A percentile compares a stretch with the other conserved stretches of the same genome.
Conservation (phyloP, 164 flowering plant species). For the Piper longum region DNA sequence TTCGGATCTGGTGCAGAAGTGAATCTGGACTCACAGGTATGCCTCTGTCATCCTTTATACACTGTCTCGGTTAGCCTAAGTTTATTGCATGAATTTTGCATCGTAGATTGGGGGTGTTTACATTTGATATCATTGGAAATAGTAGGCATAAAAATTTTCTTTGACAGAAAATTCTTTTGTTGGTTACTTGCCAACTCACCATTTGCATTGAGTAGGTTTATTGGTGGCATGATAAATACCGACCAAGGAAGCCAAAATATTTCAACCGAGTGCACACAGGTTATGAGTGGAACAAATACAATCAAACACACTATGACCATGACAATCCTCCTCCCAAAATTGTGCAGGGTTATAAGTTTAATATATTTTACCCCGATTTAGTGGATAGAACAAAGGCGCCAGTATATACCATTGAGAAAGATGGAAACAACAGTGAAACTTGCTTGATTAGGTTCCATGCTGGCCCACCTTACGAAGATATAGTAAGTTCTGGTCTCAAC, state of each 20-base stretch:
- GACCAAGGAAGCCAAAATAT: constrained; percentile 96
- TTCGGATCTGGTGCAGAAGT: constrained; percentile 92
- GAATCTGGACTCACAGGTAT: constrained; percentile 84
- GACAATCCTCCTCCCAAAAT: constrained; percentile 99
- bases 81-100: too few species aligned
- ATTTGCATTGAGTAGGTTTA: constrained; percentile 38
- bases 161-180: constrained; percentile 10
- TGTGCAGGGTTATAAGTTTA: constrained; percentile 96
- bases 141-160: neutral
- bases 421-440: constrained; percentile 76
- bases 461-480: constrained; percentile 98
- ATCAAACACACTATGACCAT: constrained; percentile 98
- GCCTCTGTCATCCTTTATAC: neutral
- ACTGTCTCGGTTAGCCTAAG: neutral
- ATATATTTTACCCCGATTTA: constrained; percentile 94
- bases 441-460: constrained; percentile 92
- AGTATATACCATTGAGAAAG: constrained; percentile 70
- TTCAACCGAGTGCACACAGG: constrained; percentile 99
- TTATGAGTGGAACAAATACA: constrained; percentile 98
- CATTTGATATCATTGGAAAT: neutral
- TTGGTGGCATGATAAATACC: constrained; percentile 99
- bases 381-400: constrained; percentile 93
- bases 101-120: neutral
- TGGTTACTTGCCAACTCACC: neutral
- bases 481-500: constrained; percentile 36